Evolutionary conservation across 495 filamentous ascomycete species (phyloP), one percentile per base, ranked within the genome.

Genomic region (Chaetomium cochliodes): DNA sequence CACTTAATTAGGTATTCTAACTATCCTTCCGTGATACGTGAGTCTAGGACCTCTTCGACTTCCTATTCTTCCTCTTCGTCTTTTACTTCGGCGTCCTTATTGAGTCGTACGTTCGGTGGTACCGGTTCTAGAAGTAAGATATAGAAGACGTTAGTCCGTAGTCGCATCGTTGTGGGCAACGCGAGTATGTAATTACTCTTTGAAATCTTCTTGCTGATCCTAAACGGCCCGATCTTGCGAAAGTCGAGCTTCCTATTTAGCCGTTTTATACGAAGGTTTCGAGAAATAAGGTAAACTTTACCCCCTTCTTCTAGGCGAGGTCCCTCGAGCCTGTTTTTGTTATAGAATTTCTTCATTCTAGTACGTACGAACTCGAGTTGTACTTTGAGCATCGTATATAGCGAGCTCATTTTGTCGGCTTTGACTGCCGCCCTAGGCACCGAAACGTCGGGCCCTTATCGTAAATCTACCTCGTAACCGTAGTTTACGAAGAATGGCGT

Each of bases 61-160:
- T 57, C 20, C 33, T 15, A 42, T 42, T 22, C n/a, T 11, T 57
- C 57, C n/a, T 59, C 23, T 30, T 28, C 41, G 25, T 59, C 39
- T 15, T 59, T 15, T 15, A 20, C 55, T 44, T 58, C 37, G 2
- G 6, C 37, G 12, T 44, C 3, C 0, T 9, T 25, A 2, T 37
- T 12, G 13, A 46, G n/a, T 2, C 18, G n/a, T 15, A 8, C 37
- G 15, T 22, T 42, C 5, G 15, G 23, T 1, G 20, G 37, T 25
- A 8, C 55, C 25, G 13, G 25, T 22, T 58, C 55, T 3, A 58
- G n/a, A 11, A 58, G 55, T 28, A 12, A 44, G 18, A 58, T 12
- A 16, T 58, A 16, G 20, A 58, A 41, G 1, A 44, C n/a, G 12
- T 58, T 42, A 2, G 55, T 41, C 20, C 37, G 13, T 5, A 58